phyloP scores from a whole-genome alignment of 106 monocot species.

The Acanthochlamys bracteata region DNA sequence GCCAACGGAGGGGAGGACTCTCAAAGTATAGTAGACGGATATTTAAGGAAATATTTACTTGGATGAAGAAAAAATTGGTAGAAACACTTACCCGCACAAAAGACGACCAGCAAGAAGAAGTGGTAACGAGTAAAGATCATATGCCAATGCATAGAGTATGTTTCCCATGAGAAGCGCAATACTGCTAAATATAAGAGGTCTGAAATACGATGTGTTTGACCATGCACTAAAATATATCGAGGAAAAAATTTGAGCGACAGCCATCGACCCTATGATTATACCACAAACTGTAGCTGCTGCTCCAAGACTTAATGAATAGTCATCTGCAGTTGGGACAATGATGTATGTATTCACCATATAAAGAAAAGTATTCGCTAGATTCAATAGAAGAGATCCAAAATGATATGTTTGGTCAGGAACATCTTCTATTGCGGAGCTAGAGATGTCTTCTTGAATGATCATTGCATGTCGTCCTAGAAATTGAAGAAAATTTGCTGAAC shows the following conservation, averaged over 20 bases:
- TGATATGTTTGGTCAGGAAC: constrained; percentile 38
- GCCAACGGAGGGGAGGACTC: too few species aligned
- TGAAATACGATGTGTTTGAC: constrained; percentile 68
- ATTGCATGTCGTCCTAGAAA: constrained; percentile 57
- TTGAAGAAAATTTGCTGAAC: constrained; percentile 51
- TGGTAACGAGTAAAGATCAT: constrained; percentile 43
- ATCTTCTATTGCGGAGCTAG: constrained; percentile 19
- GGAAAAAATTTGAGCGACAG: constrained; percentile 60
- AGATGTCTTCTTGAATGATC: constrained; percentile 50
- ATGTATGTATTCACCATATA: constrained; percentile 75
- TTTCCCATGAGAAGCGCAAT: constrained; percentile 55
- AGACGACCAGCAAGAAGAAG: constrained; percentile 55
- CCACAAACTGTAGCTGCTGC: constrained; percentile 73
- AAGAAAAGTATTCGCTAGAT: constrained; percentile 58
- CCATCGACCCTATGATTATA: constrained; percentile 69
- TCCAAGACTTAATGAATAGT: constrained; percentile 54
- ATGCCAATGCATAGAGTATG: constrained; percentile 50
- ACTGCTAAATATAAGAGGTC: constrained; percentile 63
- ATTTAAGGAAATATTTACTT: background rate
- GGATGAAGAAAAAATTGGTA: background rate
- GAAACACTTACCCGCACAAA: constrained; percentile 47
- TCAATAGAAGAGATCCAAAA: constrained; percentile 56
- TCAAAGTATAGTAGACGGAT: too few species aligned
- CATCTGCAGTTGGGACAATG: constrained; percentile 69
- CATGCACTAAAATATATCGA: constrained; percentile 71